Evolutionary conservation across 31 red algal genomes (phyloP), one percentile per base, ranked within the genome.

Genomic region (Odonthalia washingtoniensis): DNA sequence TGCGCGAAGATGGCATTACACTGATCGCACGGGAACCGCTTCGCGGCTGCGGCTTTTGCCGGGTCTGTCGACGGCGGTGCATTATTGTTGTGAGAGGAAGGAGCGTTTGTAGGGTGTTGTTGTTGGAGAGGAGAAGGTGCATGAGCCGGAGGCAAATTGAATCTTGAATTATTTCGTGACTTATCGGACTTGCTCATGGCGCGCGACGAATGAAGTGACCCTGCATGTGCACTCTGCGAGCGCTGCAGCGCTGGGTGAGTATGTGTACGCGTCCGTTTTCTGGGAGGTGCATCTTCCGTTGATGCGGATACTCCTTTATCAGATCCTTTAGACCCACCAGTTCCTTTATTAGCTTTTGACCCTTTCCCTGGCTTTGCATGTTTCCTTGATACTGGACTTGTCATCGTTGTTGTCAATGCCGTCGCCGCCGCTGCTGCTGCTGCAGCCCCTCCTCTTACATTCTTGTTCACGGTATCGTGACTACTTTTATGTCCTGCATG

Each of bases 11-110:
- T 73, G 9, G 93, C 93, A 0, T 39, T 16, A 40, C 93, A 95
- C 53, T 91, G 85, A 67, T 87, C 84, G 53, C 93, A 95, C 40
- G 91, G 91, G 40, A 84, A 94, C 44, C 73, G 79, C 57, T 94
- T 94, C 1, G 78, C 34, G 28, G 37, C 85, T 1, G 77, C 5
- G 6, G 82, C 30, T n/a, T 31, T 46, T 89, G 28, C 24, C 33
- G 24, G 80, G 68, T 28, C 52, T 14, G 40, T 30, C 40, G 53
- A 24, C 30, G 62, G n/a, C 38, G 82, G 82, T 3, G 72, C 44
- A 5, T 5, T 49, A 4, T 79, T 34, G 4, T 40, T 18, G 5
- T 37, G 4, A 3, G 16, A 4, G 5, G 70, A 33, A n/a, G n/a
- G n/a, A n/a, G n/a, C n/a, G n/a, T n/a, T n/a, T n/a, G n/a, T n/a